These are phyloP conservation scores for Chenopodium berlandieri DNA, from an alignment of 148 eudicot species.

Conservation along the genomic window DNA sequence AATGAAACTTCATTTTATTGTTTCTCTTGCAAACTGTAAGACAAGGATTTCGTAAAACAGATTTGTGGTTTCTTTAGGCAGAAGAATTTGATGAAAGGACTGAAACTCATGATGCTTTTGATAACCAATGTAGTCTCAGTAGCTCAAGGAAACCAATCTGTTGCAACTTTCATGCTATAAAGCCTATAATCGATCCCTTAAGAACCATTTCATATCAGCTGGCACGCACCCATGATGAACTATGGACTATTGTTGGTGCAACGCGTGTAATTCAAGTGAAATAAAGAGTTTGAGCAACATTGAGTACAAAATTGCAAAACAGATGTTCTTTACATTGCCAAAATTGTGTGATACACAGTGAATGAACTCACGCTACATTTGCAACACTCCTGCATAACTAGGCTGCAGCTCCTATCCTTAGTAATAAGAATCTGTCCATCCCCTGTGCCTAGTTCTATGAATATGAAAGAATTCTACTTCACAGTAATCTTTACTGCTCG, in stretches of 20 bases:
- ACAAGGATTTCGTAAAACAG: not conserved
- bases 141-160: no score
- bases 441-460: not conserved
- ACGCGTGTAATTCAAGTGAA: no score
- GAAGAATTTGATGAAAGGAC: not conserved
- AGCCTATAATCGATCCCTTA: no score
- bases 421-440: not conserved
- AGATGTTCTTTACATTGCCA: not conserved
- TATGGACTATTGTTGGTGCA: not conserved
- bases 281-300: not conserved
- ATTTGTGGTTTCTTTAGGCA: not conserved
- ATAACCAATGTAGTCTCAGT: no score
- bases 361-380: not conserved
- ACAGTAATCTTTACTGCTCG: slow-evolving; percentile 31
- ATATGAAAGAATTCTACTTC: not conserved
- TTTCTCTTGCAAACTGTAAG: no score
- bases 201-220: not conserved
- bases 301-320: not conserved
- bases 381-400: not conserved
- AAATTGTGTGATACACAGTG: not conserved
- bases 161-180: no score
- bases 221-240: not conserved
- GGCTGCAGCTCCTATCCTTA: not conserved
- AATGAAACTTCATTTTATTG: no score
- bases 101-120: not conserved